phyloP scores from a whole-genome alignment of 352 stramenopile genomes.

The Phytophthora meadii region DNA sequence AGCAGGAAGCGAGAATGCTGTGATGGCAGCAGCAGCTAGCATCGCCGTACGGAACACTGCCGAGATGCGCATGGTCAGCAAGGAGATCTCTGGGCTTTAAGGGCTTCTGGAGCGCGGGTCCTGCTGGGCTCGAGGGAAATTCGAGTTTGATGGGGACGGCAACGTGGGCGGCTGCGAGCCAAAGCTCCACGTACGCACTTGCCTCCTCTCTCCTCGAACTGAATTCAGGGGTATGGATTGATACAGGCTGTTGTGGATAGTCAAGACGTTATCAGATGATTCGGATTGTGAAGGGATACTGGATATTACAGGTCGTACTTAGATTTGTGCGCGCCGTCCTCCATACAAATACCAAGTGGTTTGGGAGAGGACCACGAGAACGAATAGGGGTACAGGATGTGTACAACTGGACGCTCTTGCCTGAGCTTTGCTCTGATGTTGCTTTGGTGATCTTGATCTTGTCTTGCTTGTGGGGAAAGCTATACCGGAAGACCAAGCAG shows the following conservation, averaged over 20 bases:
- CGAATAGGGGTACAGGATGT: conserved; percentile 33
- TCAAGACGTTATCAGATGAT: background rate
- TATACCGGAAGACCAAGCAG: background rate
- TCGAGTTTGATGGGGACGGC: conserved; percentile 55
- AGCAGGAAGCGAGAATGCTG: conserved; percentile 41
- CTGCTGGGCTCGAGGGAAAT: conserved; percentile 56
- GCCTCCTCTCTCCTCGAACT: conserved; percentile 21
- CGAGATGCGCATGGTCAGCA: conserved; percentile 62
- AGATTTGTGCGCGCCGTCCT: background rate
- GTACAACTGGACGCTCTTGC: conserved; percentile 30
- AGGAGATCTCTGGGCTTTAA: conserved; percentile 6
- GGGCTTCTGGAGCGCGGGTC: conserved; percentile 8
- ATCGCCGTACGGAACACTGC: conserved; percentile 59
- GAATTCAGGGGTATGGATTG: conserved; percentile 25
- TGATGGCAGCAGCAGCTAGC: conserved; percentile 55
- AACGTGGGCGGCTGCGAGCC: conserved; percentile 37
- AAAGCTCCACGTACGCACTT: conserved; percentile 21
- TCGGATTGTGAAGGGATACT: conserved; percentile 4
- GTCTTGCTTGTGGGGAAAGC: background rate
- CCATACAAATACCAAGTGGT: conserved; percentile 43
- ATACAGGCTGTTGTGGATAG: conserved; percentile 14
- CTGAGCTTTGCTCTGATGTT: background rate
- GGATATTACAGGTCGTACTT: conserved; percentile 15
- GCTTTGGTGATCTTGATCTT: background rate
- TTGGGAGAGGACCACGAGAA: conserved; percentile 29